A percentile compares a stretch with the other conserved stretches of the same genome.
These are phyloP conservation scores for Ramaria sp. DNA, from an alignment of 768 basidiomycete genomes.

Conservation along the genomic window DNA sequence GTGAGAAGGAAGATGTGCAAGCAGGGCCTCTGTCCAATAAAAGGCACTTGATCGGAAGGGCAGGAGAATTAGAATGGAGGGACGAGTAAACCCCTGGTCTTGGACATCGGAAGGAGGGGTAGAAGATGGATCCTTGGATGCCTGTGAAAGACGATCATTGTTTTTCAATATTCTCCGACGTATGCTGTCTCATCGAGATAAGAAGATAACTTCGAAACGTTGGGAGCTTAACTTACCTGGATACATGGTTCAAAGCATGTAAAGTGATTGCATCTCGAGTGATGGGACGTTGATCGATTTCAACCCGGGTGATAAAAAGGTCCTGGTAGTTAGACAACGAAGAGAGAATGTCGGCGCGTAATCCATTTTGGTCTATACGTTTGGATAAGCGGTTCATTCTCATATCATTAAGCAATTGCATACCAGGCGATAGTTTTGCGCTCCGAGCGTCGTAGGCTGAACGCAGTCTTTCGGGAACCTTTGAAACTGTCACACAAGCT, in stretches of 20 bases:
- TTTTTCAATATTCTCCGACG: slow-evolving; percentile 85
- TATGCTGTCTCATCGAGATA: slow-evolving; percentile 46
- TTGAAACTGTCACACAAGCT: not conserved
- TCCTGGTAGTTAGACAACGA: slow-evolving; percentile 61
- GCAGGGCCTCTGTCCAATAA: slow-evolving; percentile 72
- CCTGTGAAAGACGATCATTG: slow-evolving; percentile 80
- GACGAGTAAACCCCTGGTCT: slow-evolving; percentile 97
- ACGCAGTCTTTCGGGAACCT: slow-evolving; percentile 51
- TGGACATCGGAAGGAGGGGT: slow-evolving; percentile 58
- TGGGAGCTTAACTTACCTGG: slow-evolving; percentile 48
- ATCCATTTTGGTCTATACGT: slow-evolving; percentile 32
- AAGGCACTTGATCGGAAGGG: slow-evolving; percentile 88
- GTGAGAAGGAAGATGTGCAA: slow-evolving; percentile 63
- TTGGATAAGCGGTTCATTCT: slow-evolving; percentile 1
- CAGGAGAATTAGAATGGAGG: slow-evolving; percentile 82
- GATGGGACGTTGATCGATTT: slow-evolving; percentile 50
- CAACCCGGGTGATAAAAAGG: slow-evolving; percentile 56
- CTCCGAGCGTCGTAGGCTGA: slow-evolving; percentile 44
- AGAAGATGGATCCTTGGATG: slow-evolving; percentile 42
- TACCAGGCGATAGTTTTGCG: slow-evolving; percentile 43
- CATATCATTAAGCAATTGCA: slow-evolving; percentile 11
- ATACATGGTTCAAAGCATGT: slow-evolving; percentile 82
- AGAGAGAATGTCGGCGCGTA: slow-evolving; percentile 63
- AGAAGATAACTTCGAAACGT: not conserved
- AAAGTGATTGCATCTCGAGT: slow-evolving; percentile 62